Percentiles rank a stretch among this genome's conserved stretches.
phyloP scores from a whole-genome alignment of 1,284 basidiomycete genomes.

The Melampsora larici-populina region DNA sequence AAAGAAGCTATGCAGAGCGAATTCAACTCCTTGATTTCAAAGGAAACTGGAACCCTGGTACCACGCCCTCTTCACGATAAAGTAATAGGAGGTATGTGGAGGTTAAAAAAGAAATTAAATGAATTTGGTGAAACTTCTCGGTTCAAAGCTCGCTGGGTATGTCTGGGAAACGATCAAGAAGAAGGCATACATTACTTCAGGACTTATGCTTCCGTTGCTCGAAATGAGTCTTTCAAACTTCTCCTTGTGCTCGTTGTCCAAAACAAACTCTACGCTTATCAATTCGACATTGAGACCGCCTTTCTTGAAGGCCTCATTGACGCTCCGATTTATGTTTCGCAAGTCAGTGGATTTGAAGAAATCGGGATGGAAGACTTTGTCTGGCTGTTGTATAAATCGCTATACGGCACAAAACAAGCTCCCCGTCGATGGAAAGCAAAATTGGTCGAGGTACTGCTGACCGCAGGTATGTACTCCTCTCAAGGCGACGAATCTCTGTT shows the following conservation, averaged over 20 bases:
- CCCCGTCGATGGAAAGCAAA: not conserved
- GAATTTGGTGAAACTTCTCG: too few species aligned
- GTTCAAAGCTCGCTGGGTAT: too few species aligned
- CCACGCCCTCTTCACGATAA: not conserved
- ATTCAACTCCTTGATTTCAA: not conserved
- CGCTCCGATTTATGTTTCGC: not conserved
- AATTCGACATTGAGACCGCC: not conserved
- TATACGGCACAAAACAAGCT: not conserved
- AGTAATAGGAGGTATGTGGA: not conserved
- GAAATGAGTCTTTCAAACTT: too few species aligned
- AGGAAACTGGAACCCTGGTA: not conserved
- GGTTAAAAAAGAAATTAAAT: not conserved
- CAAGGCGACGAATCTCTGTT: not conserved
- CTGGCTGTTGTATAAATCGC: not conserved
- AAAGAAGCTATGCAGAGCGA: too few species aligned
- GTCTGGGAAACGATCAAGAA: not conserved
- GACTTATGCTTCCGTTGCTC: too few species aligned
- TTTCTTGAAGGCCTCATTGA: not conserved
- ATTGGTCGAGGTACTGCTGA: not conserved
- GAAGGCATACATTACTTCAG: not conserved
- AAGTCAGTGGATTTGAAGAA: slow-evolving; percentile 1
- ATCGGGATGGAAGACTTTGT: not conserved
- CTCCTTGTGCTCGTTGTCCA: not conserved
- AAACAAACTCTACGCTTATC: not conserved
- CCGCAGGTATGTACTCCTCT: not conserved